These are phyloP conservation scores for Silene vulgaris DNA, from an alignment of 179 eudicot genomes.

Conservation along the genomic window DNA sequence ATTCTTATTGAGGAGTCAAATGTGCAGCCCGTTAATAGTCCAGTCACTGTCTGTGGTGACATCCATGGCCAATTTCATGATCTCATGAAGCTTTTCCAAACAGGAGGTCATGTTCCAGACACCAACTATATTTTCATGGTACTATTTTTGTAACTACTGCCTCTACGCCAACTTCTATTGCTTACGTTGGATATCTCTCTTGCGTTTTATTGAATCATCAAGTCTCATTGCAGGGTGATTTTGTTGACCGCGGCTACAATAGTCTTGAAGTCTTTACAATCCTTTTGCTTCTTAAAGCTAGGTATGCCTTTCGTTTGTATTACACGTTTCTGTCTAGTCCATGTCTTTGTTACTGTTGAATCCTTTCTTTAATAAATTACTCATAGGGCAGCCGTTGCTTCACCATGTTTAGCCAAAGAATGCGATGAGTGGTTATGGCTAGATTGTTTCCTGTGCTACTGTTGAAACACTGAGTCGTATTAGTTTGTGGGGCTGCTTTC, in stretches of 20 bases:
- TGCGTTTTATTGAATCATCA: constrained; percentile 2
- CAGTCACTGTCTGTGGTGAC: constrained; percentile 89
- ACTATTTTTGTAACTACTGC: constrained; percentile 15
- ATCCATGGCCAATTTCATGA: constrained; percentile 89
- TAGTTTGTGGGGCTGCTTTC: neutral
- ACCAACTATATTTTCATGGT: constrained; percentile 98
- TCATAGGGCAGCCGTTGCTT: neutral
- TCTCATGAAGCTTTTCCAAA: constrained; percentile 81
- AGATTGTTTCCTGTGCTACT: neutral
- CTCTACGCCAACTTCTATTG: constrained; percentile 11
- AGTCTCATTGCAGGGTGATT: constrained; percentile 69
- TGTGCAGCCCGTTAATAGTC: constrained; percentile 92
- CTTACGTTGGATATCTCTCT: neutral
- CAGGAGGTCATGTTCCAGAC: constrained; percentile 85
- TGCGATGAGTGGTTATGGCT: constrained; percentile 1
- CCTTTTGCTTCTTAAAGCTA: constrained; percentile 97
- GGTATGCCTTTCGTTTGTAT: constrained; percentile 37
- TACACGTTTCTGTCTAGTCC: constrained; percentile 3
- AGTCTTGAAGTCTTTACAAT: constrained; percentile 97
- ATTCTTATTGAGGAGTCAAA: constrained; percentile 83
- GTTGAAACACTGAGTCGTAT: neutral
- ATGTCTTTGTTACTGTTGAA: neutral
- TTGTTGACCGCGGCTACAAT: constrained; percentile 98
- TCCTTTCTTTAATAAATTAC: neutral
- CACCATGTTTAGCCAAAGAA: neutral